These are phyloP conservation scores for Lagenaria siceraria DNA, from an alignment of 306 rosid genomes.

Conservation along the genomic window DNA sequence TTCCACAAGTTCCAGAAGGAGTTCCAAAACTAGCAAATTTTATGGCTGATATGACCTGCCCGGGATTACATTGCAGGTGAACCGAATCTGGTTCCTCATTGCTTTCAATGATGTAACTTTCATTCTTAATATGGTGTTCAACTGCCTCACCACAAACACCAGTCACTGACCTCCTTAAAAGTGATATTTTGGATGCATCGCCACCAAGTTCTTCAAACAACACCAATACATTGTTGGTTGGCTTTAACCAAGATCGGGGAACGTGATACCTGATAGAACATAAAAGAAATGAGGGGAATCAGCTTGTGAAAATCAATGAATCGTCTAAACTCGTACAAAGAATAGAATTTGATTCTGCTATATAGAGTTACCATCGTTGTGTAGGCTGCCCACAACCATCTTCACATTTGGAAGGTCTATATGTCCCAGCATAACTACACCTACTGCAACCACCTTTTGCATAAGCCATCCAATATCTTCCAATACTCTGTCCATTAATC, in stretches of 20 bases:
- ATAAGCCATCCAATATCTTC: conserved; percentile 88
- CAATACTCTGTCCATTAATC: conserved; percentile 94
- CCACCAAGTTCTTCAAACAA: conserved; percentile 95
- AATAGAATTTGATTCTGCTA: not conserved
- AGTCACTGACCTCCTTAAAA: conserved; percentile 39
- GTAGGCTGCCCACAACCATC: conserved; percentile 85
- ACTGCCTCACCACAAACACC: conserved; percentile 23
- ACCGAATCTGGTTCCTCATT: conserved; percentile 11
- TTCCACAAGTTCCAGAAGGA: conserved; percentile 27
- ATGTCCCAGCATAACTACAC: conserved; percentile 68
- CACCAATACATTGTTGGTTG: conserved; percentile 60
- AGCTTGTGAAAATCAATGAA: not conserved
- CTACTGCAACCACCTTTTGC: conserved; percentile 64
- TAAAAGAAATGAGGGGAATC: not conserved
- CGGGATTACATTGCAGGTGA: conserved; percentile 22
- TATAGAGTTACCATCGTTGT: conserved; percentile 59
- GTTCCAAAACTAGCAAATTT: conserved; percentile 31
- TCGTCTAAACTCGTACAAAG: not conserved
- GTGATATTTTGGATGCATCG: conserved; percentile 55
- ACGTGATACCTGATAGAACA: conserved; percentile 70
- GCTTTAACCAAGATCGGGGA: conserved; percentile 93
- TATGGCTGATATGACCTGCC: conserved; percentile 24
- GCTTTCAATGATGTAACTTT: conserved; percentile 3
- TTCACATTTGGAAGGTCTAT: conserved; percentile 44
- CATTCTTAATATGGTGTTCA: conserved; percentile 19